Conservation (phyloP, 208 protist genomes). For the Kentomonas sorsogonicus region DNA sequence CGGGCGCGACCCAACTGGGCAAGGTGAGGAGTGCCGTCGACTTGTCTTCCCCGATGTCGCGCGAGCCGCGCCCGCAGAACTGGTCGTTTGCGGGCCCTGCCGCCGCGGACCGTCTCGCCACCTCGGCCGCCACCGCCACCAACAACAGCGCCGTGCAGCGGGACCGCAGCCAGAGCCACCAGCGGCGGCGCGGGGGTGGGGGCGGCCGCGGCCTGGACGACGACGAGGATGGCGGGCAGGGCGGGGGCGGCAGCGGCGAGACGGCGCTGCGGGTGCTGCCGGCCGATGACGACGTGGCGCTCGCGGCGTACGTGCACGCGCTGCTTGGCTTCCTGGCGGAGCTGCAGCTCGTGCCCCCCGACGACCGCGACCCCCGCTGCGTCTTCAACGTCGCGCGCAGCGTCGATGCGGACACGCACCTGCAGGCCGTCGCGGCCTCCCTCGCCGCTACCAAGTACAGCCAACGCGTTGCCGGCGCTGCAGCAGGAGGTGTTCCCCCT, state of each 20-base stretch:
- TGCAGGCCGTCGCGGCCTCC: conserved; percentile 25
- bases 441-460: conserved; percentile 24
- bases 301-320: conserved; percentile 59
- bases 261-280: background rate
- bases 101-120: background rate
- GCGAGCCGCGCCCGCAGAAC: background rate
- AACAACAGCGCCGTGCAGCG: conserved; percentile 1
- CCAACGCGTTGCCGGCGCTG: conserved; percentile 1
- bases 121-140: background rate
- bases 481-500: background rate
- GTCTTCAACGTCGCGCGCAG: conserved; percentile 62
- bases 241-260: background rate
- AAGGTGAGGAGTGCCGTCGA: no score
- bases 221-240: background rate
- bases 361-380: conserved; percentile 70
- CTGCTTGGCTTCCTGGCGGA: conserved; percentile 61
- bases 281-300: conserved; percentile 3
- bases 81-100: background rate
- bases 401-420: conserved; percentile 33
- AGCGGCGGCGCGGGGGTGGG: background rate
- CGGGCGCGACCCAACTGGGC: background rate
- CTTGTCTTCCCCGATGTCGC: no score
- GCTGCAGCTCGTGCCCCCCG: conserved; percentile 63
- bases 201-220: background rate
- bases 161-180: background rate